Percentiles rank a stretch among this genome's conserved stretches.
Evolutionary conservation across 805 yeast species (phyloP).

Genomic region (Kluyveromyces dobzhanskii): DNA sequence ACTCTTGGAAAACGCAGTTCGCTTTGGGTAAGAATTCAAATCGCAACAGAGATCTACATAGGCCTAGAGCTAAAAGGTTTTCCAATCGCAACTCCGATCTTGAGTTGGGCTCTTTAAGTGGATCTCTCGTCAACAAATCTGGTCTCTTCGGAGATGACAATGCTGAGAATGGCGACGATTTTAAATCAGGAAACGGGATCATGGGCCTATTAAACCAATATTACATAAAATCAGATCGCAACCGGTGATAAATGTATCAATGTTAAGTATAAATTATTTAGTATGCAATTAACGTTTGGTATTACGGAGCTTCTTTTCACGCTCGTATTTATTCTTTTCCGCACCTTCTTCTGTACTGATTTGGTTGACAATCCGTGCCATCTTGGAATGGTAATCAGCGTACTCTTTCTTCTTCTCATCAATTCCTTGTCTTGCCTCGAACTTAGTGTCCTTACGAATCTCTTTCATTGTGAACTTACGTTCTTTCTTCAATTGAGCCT

Average conservation of each 20-base stretch:
- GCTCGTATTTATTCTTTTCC: conserved; percentile 85
- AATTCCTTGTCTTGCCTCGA: conserved; percentile 80
- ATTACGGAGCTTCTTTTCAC: conserved; percentile 65
- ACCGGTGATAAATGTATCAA: conserved; percentile 8
- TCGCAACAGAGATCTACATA: conserved; percentile 3
- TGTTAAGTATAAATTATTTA: neutral
- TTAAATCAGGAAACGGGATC: conserved; percentile 40
- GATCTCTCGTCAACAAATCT: conserved; percentile 34
- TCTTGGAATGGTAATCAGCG: conserved; percentile 77
- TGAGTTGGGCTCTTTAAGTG: conserved; percentile 30
- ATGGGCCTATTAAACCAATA: conserved; percentile 75
- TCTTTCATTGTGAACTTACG: conserved; percentile 82
- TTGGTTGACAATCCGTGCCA: conserved; percentile 78
- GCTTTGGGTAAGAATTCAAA: conserved; percentile 21
- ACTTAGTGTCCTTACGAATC: conserved; percentile 79
- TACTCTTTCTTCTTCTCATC: conserved; percentile 67
- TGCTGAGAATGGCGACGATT: conserved; percentile 6
- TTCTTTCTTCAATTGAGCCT: conserved; percentile 83
- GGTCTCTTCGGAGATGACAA: conserved; percentile 15
- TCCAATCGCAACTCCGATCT: neutral
- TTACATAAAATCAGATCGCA: conserved; percentile 41
- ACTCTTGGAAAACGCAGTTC: conserved; percentile 31
- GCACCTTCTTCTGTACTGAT: conserved; percentile 93
- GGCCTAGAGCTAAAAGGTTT: neutral
- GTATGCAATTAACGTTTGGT: conserved; percentile 28